phyloP scores from a whole-genome alignment of 495 filamentous ascomycete genomes.

The Penicillium paradoxum region DNA sequence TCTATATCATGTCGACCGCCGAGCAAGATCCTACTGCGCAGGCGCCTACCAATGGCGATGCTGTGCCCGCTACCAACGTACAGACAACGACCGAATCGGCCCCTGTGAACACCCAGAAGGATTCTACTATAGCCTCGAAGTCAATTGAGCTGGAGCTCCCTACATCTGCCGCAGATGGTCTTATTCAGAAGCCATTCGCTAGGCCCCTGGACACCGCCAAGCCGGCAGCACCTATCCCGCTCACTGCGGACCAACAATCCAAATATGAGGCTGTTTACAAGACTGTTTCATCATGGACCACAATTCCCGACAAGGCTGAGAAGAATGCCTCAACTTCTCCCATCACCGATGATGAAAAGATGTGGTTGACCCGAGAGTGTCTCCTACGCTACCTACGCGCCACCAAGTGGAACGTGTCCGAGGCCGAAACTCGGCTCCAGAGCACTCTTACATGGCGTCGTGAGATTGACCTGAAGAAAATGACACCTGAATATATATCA shows the following conservation, averaged over 20 bases:
- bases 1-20: conserved; percentile 1
- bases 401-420: conserved; percentile 77
- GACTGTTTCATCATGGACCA: conserved; percentile 62
- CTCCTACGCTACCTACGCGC: conserved; percentile 89
- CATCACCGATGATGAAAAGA: conserved; percentile 71
- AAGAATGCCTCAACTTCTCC: conserved; percentile 56
- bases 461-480: conserved; percentile 71
- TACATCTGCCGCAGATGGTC: conserved; percentile 38
- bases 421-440: conserved; percentile 72
- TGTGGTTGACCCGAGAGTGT: conserved; percentile 90
- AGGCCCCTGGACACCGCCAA: conserved; percentile 53
- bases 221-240: conserved; percentile 45
- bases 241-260: conserved; percentile 71
- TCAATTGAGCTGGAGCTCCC: conserved; percentile 40
- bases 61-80: conserved; percentile 10
- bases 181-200: conserved; percentile 66
- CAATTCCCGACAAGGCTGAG: conserved; percentile 58
- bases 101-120: conserved; percentile 6
- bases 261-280: conserved; percentile 76
- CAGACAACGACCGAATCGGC: conserved; percentile 7
- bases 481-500: conserved; percentile 78
- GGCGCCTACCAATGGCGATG: conserved; percentile 15
- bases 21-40: conserved; percentile 3
- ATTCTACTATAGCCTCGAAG: conserved; percentile 9
- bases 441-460: conserved; percentile 81